A percentile compares a stretch with the other conserved stretches of the same genome.
phyloP scores from a whole-genome alignment of 495 filamentous ascomycete species.

The Astrocystis sublimbata region DNA sequence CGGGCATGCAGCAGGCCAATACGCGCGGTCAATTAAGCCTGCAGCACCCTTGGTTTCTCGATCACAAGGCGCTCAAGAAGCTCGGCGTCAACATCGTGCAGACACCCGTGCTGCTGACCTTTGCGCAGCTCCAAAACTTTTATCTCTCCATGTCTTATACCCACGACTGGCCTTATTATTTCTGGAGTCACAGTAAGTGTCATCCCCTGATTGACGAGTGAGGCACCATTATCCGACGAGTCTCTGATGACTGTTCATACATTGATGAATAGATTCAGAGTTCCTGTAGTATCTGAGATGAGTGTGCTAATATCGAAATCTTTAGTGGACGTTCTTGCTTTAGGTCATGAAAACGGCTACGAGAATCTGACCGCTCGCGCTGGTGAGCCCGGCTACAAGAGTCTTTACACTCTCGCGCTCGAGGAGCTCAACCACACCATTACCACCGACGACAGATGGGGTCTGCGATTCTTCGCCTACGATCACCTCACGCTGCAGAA shows the following conservation, averaged over 20 bases:
- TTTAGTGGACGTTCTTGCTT: conserved; percentile 51
- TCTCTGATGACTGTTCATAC: too few species aligned
- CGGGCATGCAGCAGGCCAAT: conserved; percentile 60
- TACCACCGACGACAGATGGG: conserved; percentile 45
- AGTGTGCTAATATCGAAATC: not conserved
- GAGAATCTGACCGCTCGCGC: conserved; percentile 27
- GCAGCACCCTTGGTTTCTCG: conserved; percentile 64
- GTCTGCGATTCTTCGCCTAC: conserved; percentile 56
- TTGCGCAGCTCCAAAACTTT: conserved; percentile 66
- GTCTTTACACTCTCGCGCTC: conserved; percentile 53
- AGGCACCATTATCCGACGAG: not conserved
- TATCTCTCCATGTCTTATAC: conserved; percentile 47
- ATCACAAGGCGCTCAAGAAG: conserved; percentile 52
- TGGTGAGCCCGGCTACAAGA: conserved; percentile 46
- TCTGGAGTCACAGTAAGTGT: conserved; percentile 48
- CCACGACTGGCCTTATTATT: conserved; percentile 54
- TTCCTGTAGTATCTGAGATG: not conserved
- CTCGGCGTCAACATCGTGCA: conserved; percentile 59
- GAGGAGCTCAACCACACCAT: conserved; percentile 40
- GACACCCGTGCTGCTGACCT: conserved; percentile 60
- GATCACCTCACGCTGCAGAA: conserved; percentile 62
- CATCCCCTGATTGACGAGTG: not conserved
- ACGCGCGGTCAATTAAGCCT: conserved; percentile 50
- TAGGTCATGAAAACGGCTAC: conserved; percentile 46
- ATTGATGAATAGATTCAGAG: not conserved